Evolutionary conservation across 2,329 filamentous ascomycete species (phyloP).

Genomic region (Fusarium udum): DNA sequence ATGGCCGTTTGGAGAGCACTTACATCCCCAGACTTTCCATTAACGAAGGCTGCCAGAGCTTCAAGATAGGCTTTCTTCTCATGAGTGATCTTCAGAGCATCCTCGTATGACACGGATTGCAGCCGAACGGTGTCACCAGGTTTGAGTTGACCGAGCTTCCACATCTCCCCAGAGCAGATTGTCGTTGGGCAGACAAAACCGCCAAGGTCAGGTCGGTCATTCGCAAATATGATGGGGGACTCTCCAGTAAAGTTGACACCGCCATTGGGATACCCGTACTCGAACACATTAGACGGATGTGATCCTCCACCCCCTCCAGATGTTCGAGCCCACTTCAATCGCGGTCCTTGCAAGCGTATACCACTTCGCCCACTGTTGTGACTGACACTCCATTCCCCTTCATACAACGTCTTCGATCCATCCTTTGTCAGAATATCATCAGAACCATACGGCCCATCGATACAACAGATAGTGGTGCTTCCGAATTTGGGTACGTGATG

Average conservation of each 20-base stretch:
- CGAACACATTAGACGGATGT: constrained; percentile 63
- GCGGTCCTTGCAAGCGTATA: constrained; percentile 67
- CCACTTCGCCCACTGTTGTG: constrained; percentile 54
- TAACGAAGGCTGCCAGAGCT: background rate
- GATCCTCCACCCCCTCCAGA: constrained; percentile 71
- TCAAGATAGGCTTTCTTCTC: background rate
- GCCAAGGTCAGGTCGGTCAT: constrained; percentile 47
- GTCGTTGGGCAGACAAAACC: constrained; percentile 46
- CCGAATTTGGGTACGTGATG: background rate
- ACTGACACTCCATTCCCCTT: background rate
- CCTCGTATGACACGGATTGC: constrained; percentile 12
- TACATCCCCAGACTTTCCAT: background rate
- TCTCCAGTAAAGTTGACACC: constrained; percentile 51
- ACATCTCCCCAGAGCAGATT: constrained; percentile 47
- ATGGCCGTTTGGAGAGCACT: background rate
- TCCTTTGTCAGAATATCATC: background rate
- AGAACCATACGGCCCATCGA: background rate
- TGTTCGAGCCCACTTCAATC: constrained; percentile 65
- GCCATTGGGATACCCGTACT: constrained; percentile 20
- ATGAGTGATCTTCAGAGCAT: background rate
- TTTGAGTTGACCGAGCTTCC: constrained; percentile 50
- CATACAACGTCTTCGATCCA: background rate
- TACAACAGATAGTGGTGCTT: background rate
- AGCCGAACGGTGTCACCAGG: constrained; percentile 41
- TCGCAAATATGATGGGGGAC: constrained; percentile 46